These are phyloP conservation scores for Penicillium sp. DNA, from an alignment of 2,329 filamentous ascomycete genomes.

Conservation along the genomic window DNA sequence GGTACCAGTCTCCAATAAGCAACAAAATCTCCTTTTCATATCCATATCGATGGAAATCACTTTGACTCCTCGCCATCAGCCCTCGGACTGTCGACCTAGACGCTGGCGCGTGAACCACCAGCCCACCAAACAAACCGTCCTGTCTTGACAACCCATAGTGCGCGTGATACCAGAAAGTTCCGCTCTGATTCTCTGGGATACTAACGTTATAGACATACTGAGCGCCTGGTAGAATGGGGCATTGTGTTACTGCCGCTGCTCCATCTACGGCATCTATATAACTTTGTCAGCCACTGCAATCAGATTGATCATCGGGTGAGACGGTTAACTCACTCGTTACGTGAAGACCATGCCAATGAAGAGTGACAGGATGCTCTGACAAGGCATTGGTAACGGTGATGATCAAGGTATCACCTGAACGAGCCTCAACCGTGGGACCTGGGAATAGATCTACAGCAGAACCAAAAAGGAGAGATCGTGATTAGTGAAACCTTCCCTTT, in stretches of 20 bases:
- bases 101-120: conserved; percentile 51
- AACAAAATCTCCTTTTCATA: conserved; percentile 50
- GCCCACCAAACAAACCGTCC: conserved; percentile 54
- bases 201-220: conserved; percentile 49
- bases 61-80: conserved; percentile 8
- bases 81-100: conserved; percentile 24
- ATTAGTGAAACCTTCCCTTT: background rate
- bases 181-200: conserved; percentile 42
- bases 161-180: conserved; percentile 57
- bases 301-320: background rate
- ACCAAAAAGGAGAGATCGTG: background rate
- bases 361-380: conserved; percentile 42
- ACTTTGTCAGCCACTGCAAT: background rate
- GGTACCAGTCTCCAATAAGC: conserved; percentile 58
- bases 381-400: conserved; percentile 51
- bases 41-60: conserved; percentile 16
- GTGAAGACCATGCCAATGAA: conserved; percentile 56
- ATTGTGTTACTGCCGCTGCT: conserved; percentile 68
- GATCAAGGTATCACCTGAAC: conserved; percentile 51
- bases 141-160: conserved; percentile 49
- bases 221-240: conserved; percentile 64
- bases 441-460: conserved; percentile 45
- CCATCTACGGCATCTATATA: conserved; percentile 66
- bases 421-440: conserved; percentile 55
- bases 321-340: conserved; percentile 38